A percentile compares a stretch with the other conserved stretches of the same genome.
Evolutionary conservation across 192 early-diverging fungal species (phyloP).

Genomic region (Gigaspora rosea): DNA sequence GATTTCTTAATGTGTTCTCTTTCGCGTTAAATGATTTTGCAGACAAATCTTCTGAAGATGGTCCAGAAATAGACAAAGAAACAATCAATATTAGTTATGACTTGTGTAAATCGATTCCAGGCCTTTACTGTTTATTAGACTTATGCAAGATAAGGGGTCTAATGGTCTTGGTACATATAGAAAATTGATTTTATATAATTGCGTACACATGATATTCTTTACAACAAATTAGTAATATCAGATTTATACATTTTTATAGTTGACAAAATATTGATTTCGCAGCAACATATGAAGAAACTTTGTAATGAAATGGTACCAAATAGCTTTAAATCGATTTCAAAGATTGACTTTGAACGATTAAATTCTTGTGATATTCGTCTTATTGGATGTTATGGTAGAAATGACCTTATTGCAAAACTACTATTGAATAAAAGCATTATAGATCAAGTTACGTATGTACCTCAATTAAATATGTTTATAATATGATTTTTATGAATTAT

Average conservation of each 20-base stretch:
- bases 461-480: not conserved
- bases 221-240: too few species aligned
- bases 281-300: conserved; percentile 2
- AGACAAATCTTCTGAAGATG: too few species aligned
- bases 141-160: too few species aligned
- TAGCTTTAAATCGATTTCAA: conserved; percentile 27
- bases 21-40: too few species aligned
- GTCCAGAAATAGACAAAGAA: too few species aligned
- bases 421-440: conserved; percentile 23
- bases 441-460: conserved; percentile 14
- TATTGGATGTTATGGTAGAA: conserved; percentile 19
- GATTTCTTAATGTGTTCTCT: too few species aligned
- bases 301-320: conserved; percentile 26
- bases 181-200: too few species aligned
- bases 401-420: conserved; percentile 26
- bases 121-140: too few species aligned
- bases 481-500: not conserved
- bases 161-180: too few species aligned
- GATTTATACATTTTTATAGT: not conserved
- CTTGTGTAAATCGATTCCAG: too few species aligned
- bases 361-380: not conserved
- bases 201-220: too few species aligned
- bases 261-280: conserved; percentile 25
- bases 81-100: too few species aligned
- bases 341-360: conserved; percentile 23